Percentiles rank a stretch among this genome's conserved stretches.
Conservation (phyloP, 2,329 filamentous ascomycete species). For the Byssothecium circinans region DNA sequence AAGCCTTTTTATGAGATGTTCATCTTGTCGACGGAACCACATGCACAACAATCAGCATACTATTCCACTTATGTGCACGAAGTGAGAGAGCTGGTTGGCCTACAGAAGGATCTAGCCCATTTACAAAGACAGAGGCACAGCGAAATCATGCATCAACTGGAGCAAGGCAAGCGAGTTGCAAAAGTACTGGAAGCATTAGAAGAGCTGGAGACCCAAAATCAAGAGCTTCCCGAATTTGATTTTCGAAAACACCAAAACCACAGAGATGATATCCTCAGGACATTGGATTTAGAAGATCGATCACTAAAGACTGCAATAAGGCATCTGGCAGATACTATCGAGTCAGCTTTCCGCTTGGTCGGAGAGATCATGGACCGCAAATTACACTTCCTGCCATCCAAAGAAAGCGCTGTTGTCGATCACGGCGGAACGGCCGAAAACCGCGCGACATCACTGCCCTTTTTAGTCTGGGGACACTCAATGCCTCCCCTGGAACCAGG, state of each 20-base stretch:
- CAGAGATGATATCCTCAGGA: conserved; percentile 4
- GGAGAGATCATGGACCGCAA: neutral
- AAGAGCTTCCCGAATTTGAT: neutral
- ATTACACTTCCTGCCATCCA: neutral
- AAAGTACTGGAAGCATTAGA: neutral
- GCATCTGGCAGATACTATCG: neutral
- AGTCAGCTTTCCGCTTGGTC: neutral
- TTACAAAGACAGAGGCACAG: neutral
- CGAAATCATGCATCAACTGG: neutral
- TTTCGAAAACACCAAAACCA: neutral
- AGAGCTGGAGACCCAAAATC: neutral
- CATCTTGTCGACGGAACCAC: neutral
- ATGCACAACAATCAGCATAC: neutral
- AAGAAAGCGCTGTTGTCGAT: neutral
- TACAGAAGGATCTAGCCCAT: neutral
- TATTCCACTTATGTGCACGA: neutral
- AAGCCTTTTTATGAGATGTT: neutral
- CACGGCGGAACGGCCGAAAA: neutral
- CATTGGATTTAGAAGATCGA: neutral
- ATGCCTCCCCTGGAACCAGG: neutral
- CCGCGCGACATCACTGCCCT: neutral
- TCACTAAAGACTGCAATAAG: neutral
- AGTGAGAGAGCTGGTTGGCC: neutral
- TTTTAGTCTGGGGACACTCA: neutral
- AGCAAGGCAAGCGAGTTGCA: neutral